A percentile compares a stretch with the other conserved stretches of the same genome.
These are phyloP conservation scores for Lecanicillium sp. DNA, from an alignment of 2,329 filamentous ascomycete genomes.

Conservation along the genomic window DNA sequence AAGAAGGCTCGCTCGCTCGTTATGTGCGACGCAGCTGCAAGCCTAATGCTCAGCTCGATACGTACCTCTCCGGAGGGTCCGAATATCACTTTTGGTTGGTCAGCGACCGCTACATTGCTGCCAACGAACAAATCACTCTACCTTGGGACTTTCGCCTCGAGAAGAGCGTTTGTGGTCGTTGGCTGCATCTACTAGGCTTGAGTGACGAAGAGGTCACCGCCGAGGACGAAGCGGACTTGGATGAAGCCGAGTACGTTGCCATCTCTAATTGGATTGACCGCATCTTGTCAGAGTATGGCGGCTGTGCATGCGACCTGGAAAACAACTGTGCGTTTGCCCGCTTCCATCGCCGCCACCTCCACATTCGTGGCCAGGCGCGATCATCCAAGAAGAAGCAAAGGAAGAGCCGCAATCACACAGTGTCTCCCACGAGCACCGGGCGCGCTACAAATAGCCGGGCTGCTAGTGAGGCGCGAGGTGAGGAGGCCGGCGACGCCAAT, in stretches of 20 bases:
- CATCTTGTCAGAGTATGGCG: constrained; percentile 70
- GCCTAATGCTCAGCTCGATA: constrained; percentile 83
- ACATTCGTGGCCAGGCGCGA: constrained; percentile 34
- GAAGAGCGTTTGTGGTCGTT: constrained; percentile 45
- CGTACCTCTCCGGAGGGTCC: constrained; percentile 67
- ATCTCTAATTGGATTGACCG: constrained; percentile 59
- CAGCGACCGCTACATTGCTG: constrained; percentile 66
- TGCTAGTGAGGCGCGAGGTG: constrained; percentile 52
- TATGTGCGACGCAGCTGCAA: constrained; percentile 89
- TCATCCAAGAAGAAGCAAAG: constrained; percentile 42
- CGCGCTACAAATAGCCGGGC: constrained; percentile 57
- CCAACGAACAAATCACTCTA: constrained; percentile 55
- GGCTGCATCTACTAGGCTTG: constrained; percentile 53
- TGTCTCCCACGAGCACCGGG: constrained; percentile 56
- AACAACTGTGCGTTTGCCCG: constrained; percentile 56
- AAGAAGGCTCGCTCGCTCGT: constrained; percentile 76
- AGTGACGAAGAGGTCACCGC: constrained; percentile 47
- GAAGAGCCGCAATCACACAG: constrained; percentile 46
- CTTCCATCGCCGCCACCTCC: constrained; percentile 52
- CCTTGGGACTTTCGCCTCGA: constrained; percentile 61
- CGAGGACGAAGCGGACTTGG: constrained; percentile 46
- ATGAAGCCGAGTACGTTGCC: constrained; percentile 51
- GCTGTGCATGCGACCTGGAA: constrained; percentile 65
- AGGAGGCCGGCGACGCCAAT: constrained; percentile 49
- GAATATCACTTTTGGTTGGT: constrained; percentile 93